A percentile compares a stretch with the other conserved stretches of the same genome.
Conservation (phyloP, 108 stramenopile genomes). For the Nannochloropsis salina region DNA sequence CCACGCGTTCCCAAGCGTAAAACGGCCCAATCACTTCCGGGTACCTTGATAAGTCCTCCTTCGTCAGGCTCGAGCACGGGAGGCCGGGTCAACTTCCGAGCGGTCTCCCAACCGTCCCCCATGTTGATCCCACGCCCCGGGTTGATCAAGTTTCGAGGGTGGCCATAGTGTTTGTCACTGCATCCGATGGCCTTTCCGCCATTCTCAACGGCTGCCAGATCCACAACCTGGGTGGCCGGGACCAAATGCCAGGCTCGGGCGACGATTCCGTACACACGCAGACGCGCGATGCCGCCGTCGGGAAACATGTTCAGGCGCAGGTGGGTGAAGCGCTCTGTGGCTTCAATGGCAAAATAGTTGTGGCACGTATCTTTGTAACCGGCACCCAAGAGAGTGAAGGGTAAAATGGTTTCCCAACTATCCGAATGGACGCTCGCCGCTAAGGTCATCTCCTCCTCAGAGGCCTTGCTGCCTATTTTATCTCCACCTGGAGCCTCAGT, state of each 20-base stretch:
- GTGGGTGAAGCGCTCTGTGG: conserved; percentile 46
- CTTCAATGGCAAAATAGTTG: not conserved
- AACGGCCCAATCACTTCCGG: conserved; percentile 73
- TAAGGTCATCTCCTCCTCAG: conserved; percentile 51
- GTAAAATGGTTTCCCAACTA: conserved; percentile 63
- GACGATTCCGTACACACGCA: conserved; percentile 56
- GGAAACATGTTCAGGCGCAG: conserved; percentile 75
- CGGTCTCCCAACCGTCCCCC: conserved; percentile 92
- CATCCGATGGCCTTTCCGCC: conserved; percentile 39
- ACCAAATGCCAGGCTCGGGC: conserved; percentile 43
- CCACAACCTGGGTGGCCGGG: conserved; percentile 43
- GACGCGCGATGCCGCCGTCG: conserved; percentile 83
- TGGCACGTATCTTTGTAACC: not conserved
- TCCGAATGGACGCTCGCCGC: conserved; percentile 51
- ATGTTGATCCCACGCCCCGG: conserved; percentile 65
- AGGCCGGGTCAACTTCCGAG: conserved; percentile 73
- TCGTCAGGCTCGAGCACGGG: conserved; percentile 53
- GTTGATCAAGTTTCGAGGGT: conserved; percentile 70
- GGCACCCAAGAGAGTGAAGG: conserved; percentile 46
- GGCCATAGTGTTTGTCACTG: conserved; percentile 85
- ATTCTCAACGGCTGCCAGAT: conserved; percentile 46
- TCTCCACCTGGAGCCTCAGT: conserved; percentile 58
- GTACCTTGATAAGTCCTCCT: conserved; percentile 65
- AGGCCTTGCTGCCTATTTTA: conserved; percentile 62
- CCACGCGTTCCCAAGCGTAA: conserved; percentile 64